phyloP scores from a whole-genome alignment of 192 early-diverging fungal genomes.

The Geranomyces michiganensis region DNA sequence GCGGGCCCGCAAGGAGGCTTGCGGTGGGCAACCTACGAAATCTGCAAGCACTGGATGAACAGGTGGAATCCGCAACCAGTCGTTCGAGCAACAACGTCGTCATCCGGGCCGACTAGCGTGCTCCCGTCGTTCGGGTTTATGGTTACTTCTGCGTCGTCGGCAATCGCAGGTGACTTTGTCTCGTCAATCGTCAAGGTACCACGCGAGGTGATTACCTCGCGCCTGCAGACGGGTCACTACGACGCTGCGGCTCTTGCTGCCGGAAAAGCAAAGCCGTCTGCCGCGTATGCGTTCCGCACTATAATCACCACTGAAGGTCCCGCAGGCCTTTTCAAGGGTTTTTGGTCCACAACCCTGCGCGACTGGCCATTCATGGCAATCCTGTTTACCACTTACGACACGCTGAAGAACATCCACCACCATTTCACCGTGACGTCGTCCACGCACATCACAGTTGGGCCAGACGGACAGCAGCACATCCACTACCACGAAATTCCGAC shows the following conservation, averaged over 20 bases:
- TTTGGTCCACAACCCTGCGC: slow-evolving; percentile 69
- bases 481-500: slow-evolving; percentile 55
- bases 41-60: slow-evolving; percentile 52
- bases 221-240: slow-evolving; percentile 70
- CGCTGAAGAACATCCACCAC: slow-evolving; percentile 71
- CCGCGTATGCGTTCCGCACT: slow-evolving; percentile 42
- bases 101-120: not conserved
- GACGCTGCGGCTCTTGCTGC: slow-evolving; percentile 11
- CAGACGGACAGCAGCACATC: not conserved
- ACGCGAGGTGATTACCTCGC: slow-evolving; percentile 73
- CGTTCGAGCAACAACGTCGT: not conserved
- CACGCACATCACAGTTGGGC: not conserved
- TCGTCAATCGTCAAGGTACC: slow-evolving; percentile 78
- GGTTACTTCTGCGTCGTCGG: slow-evolving; percentile 70
- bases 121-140: slow-evolving; percentile 49
- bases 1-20: slow-evolving; percentile 76
- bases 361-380: slow-evolving; percentile 83
- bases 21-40: slow-evolving; percentile 70
- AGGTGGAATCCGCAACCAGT: not conserved
- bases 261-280: not conserved
- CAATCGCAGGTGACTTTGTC: slow-evolving; percentile 69
- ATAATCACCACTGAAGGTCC: slow-evolving; percentile 63
- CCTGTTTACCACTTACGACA: slow-evolving; percentile 73
- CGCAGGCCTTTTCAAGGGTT: slow-evolving; percentile 68
- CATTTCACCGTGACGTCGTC: slow-evolving; percentile 39